Evolutionary conservation across 345 rosid genomes (phyloP).

Genomic region (Lumnitzera racemosa): DNA sequence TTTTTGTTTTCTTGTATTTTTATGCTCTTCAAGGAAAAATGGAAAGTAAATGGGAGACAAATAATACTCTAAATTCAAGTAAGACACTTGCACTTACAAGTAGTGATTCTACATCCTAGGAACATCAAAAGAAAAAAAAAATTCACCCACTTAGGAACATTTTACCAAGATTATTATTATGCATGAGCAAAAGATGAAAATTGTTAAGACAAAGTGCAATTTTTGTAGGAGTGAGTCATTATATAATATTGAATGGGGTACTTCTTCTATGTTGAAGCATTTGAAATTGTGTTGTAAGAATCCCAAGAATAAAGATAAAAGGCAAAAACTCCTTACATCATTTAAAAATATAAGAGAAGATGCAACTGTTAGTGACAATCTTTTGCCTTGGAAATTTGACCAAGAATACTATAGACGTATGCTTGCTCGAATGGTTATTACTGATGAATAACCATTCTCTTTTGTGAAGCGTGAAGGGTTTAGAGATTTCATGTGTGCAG

Average conservation of each 20-base stretch:
- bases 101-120: too few species aligned
- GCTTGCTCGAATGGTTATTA: constrained; percentile 1
- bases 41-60: too few species aligned
- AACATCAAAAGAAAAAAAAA: too few species aligned
- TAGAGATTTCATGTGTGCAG: not conserved
- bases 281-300: not conserved
- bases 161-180: not conserved
- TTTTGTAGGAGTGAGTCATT: not conserved
- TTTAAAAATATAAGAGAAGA: not conserved
- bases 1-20: too few species aligned
- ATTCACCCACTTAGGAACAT: not conserved
- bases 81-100: too few species aligned
- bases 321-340: not conserved
- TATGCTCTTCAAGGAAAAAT: too few species aligned
- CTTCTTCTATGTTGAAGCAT: not conserved
- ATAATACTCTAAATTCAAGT: too few species aligned
- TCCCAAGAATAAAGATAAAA: not conserved
- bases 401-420: not conserved
- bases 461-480: not conserved
- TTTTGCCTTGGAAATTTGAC: not conserved
- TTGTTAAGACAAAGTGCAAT: not conserved
- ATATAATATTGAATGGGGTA: not conserved
- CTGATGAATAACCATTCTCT: not conserved
- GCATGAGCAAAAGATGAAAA: not conserved
- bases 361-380: not conserved